These are phyloP conservation scores for Lichtheimia ornata DNA, from an alignment of 371 early-diverging fungal genomes.

Conservation along the genomic window DNA sequence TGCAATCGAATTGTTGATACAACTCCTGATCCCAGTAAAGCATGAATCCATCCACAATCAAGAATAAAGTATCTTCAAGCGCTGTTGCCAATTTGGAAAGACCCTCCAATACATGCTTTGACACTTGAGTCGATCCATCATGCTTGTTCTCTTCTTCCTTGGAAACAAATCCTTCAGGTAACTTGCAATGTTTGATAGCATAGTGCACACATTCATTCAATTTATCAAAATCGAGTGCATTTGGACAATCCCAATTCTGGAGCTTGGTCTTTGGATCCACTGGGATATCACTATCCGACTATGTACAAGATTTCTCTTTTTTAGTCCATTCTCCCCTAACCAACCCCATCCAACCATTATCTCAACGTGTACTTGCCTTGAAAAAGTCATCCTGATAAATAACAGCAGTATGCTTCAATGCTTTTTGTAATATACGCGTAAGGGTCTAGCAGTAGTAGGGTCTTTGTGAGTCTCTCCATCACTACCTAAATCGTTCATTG, in stretches of 20 bases:
- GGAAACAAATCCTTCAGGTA: conserved; percentile 45
- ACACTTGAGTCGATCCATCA: conserved; percentile 29
- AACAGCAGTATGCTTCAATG: conserved; percentile 63
- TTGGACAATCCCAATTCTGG: conserved; percentile 88
- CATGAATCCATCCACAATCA: conserved; percentile 86
- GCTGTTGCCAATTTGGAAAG: neutral
- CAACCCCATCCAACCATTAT: no score
- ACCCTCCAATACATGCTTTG: neutral
- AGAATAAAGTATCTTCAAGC: conserved; percentile 31
- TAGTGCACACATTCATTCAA: conserved; percentile 46
- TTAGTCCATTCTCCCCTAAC: no score
- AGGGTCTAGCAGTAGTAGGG: conserved; percentile 48
- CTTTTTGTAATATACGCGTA: conserved; percentile 54
- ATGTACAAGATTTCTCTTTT: neutral
- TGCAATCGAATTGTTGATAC: conserved; percentile 49
- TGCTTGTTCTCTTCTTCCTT: conserved; percentile 55
- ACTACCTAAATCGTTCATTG: conserved; percentile 1
- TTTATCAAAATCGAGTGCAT: conserved; percentile 64
- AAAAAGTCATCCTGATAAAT: conserved; percentile 88
- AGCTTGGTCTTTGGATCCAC: conserved; percentile 60
- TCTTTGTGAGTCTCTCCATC: neutral
- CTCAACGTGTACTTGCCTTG: conserved; percentile 43
- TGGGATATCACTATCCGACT: conserved; percentile 71
- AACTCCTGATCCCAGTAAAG: conserved; percentile 56
- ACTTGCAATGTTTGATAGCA: conserved; percentile 34